Base-by-base conservation (phyloP, 148 eudicot genomes). In the Rhododendron molle region DNA sequence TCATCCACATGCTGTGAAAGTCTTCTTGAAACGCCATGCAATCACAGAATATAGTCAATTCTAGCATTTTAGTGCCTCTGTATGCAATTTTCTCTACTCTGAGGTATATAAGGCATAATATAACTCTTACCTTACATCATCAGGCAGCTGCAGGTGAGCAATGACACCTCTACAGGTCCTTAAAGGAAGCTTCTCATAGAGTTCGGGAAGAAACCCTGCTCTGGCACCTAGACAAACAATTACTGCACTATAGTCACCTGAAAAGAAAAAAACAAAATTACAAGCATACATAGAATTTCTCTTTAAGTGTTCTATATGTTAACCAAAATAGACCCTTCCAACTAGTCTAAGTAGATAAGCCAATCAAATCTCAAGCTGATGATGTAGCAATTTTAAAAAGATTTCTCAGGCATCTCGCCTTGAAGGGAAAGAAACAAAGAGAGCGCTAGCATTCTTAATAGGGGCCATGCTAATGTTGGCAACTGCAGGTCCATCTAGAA, bases 101-200 rank as follows among this genome's bases (percentile, higher is more conserved):
- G 62, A 21, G 30, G 62, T 54, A 28, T 23, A 38, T n/a, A 56
- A 43, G 11, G 71, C 36, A 16, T 12, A 20, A 84, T 49, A 86
- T 60, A 36, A 67, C 40, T 54, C 81, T 85, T 87, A 97, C 99
- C 98, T 86, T 38, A 79, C 49, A 84, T 86, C 86, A 91, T 93
- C 94, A 88, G 88, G 91, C 78, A 93, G 93, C 81, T 93, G 90
- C 79, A 95, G 83, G 87, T 93, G 94, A 85, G 96, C 91, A 84
- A 94, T 89, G 83, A 97, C 87, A 85, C 99, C 99, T 89, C 99
- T 93, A 88, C 99, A 97, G 67, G 91, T 91, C 92, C 99, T 92
- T 87, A 97, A 54, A 85, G 99, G 99, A 86, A 97, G 95, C 83
- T 81, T 88, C 88, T 95, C 98, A 81, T 91, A 89, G 9, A 97